Conservation (phyloP, 139 green algal species). For the Coelastrella sp. region DNA sequence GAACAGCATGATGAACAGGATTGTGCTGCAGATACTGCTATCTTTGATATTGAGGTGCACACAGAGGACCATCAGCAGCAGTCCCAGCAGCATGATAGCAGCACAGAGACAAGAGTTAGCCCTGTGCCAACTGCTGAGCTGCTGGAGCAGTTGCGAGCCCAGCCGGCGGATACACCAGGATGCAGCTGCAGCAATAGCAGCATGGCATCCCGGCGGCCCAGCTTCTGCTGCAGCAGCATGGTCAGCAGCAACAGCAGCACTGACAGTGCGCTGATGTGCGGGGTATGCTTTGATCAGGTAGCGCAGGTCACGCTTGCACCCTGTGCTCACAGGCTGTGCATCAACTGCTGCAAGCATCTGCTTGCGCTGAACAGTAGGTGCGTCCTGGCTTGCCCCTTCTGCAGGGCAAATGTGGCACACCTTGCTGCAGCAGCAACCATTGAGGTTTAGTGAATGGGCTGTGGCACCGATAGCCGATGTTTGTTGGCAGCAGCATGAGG, state of each 20-base stretch:
- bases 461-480: too few species aligned
- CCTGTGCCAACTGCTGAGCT: not conserved
- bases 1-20: not conserved
- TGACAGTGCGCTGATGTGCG: not conserved
- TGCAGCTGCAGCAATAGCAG: not conserved
- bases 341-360: slow-evolving; percentile 19
- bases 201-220: too few species aligned
- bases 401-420: slow-evolving; percentile 14
- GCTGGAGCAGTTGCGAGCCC: not conserved
- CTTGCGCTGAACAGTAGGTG: slow-evolving; percentile 6
- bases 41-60: not conserved
- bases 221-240: not conserved
- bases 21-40: not conserved
- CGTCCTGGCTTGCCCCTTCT: slow-evolving; percentile 41
- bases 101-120: too few species aligned
- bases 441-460: not conserved
- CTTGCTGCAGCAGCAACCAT: not conserved
- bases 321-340: slow-evolving; percentile 21
- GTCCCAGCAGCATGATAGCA: too few species aligned
- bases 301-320: not conserved
- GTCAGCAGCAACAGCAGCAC: not conserved
- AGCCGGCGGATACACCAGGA: too few species aligned
- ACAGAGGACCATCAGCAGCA: not conserved
- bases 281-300: slow-evolving; percentile 32
- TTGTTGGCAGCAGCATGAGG: too few species aligned